Conservation (phyloP, 2,329 filamentous ascomycete genomes). For the Eutypella sp. region DNA sequence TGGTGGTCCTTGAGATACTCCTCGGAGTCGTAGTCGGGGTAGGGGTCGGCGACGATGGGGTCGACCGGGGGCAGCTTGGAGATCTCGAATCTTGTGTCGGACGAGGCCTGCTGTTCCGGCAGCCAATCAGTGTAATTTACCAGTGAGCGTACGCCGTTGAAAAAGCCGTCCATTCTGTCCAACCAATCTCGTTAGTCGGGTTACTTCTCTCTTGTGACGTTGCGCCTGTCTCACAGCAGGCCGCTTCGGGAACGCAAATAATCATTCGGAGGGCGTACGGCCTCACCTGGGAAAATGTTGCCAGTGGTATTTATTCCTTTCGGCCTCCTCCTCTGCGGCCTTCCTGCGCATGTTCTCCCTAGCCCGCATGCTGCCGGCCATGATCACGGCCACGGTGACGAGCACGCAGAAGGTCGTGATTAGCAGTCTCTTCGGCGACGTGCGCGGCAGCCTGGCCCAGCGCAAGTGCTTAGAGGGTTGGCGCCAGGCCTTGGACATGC, state of each 20-base stretch:
- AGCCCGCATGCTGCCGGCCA: slow-evolving; percentile 14
- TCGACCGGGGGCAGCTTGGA: slow-evolving; percentile 20
- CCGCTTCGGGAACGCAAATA: no score
- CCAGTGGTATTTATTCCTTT: slow-evolving; percentile 20
- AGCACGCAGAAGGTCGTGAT: slow-evolving; percentile 13
- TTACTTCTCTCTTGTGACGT: neutral
- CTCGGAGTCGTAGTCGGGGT: slow-evolving; percentile 20
- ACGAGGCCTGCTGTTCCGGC: slow-evolving; percentile 18
- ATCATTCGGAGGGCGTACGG: no score
- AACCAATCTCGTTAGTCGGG: slow-evolving; percentile 5
- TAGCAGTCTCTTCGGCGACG: slow-evolving; percentile 19
- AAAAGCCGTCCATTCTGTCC: slow-evolving; percentile 21
- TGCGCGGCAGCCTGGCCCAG: slow-evolving; percentile 14
- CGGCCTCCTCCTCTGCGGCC: slow-evolving; percentile 2
- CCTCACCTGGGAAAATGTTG: slow-evolving; percentile 20
- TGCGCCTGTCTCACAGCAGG: no score
- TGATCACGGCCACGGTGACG: slow-evolving; percentile 15
- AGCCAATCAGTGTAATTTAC: slow-evolving; percentile 23
- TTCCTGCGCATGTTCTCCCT: slow-evolving; percentile 7
- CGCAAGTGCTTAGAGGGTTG: slow-evolving; percentile 13
- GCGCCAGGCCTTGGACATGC: slow-evolving; percentile 15
- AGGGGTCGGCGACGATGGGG: slow-evolving; percentile 22
- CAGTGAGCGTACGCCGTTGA: slow-evolving; percentile 23
- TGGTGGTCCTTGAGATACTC: slow-evolving; percentile 23
- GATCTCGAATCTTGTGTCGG: slow-evolving; percentile 15